phyloP scores from a whole-genome alignment of 176 grass and related monocot species.

The Typha latifolia region DNA sequence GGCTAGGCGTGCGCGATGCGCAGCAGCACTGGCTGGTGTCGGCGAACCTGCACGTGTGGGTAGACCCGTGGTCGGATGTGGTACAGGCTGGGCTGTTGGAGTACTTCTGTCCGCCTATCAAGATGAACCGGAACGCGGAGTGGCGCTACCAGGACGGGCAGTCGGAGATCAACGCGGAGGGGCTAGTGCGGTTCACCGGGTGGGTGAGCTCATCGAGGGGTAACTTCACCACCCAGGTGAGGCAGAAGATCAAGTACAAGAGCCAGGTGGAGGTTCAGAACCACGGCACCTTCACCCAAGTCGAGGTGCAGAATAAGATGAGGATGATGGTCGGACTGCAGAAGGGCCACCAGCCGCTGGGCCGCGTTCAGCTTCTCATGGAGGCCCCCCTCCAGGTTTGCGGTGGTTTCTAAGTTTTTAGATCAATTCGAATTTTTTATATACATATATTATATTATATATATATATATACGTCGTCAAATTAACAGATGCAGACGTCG shows the following conservation, averaged over 20 bases:
- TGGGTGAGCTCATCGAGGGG: conserved; percentile 20
- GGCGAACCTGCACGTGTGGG: conserved; percentile 19
- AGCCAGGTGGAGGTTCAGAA: conserved; percentile 15
- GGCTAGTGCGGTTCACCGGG: conserved; percentile 5
- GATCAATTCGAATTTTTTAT: no score
- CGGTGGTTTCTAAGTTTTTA: no score
- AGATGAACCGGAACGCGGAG: conserved; percentile 19
- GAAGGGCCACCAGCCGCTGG: not conserved
- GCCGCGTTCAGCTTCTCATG: not conserved
- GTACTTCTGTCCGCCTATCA: conserved; percentile 1
- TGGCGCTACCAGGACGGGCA: conserved; percentile 9
- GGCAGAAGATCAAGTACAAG: conserved; percentile 10
- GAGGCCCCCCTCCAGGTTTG: conserved; percentile 5
- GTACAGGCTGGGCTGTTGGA: conserved; percentile 10
- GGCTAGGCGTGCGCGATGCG: conserved; percentile 1
- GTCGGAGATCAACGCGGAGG: conserved; percentile 11
- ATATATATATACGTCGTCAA: no score
- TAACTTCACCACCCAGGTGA: conserved; percentile 12
- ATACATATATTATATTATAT: no score
- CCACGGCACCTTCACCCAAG: not conserved
- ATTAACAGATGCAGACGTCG: not conserved
- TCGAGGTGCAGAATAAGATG: not conserved
- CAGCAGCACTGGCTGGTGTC: conserved; percentile 9
- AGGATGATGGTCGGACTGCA: conserved; percentile 7
- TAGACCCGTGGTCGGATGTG: conserved; percentile 8